These are phyloP conservation scores for Cyclotella atomus DNA, from an alignment of 108 stramenopile species.

Conservation along the genomic window DNA sequence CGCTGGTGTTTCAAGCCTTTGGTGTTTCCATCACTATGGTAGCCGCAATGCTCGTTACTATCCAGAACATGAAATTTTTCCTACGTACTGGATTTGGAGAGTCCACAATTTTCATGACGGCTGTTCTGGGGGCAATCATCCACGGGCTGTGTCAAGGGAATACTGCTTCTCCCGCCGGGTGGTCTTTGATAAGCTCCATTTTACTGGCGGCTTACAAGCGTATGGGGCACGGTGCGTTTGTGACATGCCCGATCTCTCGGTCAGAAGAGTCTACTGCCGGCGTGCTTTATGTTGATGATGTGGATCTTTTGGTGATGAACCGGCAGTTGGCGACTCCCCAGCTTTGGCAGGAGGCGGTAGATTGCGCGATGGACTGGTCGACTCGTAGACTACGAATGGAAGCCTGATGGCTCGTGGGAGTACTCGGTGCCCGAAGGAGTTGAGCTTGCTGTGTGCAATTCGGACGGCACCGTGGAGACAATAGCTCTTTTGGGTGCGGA, in stretches of 20 bases:
- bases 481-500: background rate
- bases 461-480: background rate
- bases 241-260: background rate
- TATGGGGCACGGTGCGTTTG: background rate
- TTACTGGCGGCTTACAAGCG: background rate
- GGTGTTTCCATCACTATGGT: background rate
- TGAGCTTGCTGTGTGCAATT: no score
- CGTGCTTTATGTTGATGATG: slow-evolving; percentile 8
- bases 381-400: background rate
- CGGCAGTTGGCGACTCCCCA: background rate
- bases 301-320: background rate
- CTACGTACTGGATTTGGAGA: slow-evolving; percentile 11
- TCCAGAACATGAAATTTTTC: slow-evolving; percentile 16
- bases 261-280: background rate
- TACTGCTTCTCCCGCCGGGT: background rate
- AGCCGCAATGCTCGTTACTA: background rate
- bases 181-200: background rate
- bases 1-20: slow-evolving; percentile 2
- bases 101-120: background rate
- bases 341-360: background rate
- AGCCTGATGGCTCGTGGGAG: background rate
- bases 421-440: background rate
- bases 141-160: slow-evolving; percentile 26
- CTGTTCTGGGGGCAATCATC: background rate
- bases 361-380: background rate